Base-by-base conservation (phyloP, 495 filamentous ascomycete species). In the Penicillium steckii region DNA sequence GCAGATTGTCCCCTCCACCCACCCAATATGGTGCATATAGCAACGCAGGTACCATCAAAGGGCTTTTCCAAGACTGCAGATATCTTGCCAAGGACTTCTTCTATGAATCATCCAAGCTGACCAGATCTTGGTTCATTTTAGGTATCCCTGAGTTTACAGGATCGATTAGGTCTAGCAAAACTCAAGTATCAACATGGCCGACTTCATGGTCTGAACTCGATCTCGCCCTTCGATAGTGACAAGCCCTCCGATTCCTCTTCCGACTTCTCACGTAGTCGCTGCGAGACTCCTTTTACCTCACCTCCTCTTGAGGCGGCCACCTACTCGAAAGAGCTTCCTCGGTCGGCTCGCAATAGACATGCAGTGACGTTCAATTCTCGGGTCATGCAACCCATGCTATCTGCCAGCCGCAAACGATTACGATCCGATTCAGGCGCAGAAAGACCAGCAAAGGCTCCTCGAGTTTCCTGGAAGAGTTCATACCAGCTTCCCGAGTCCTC, bases 131-230 rank as follows among this genome's bases (percentile, higher is more conserved):
- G 26, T n/a, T 49, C 33, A 7, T 21, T 33, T 32, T 56, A 98
- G 94, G 94, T 97, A 71, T 94, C 91, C 48, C 77, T 92, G 69
- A 86, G 85, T 62, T 76, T 99, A 27, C 90, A 96, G 70, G 88
- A 95, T 74, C 90, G 93, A 38, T 80, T 99, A 27, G 93, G 95
- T 57, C 81, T 97, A 45, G 94, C 94, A 66, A 92, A 89, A 74
- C 91, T 96, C 82, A 99, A 97, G 74, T 89, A 92, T 46, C 89
- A 93, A 69, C 85, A 96, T 70, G 93, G 93, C 55, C 71, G 69
- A 47, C 61, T 76, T 23, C 68, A 69, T 52, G 50, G 62, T 2
- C 50, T 71, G 33, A 66, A 65, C 42, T 68, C 79, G 89, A 68
- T 83, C 83, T 53, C 85, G 78, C 57, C 50, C 25, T 24, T 64